phyloP scores from a whole-genome alignment of 192 early-diverging fungal genomes.

The Neocallimastix lanati region DNA sequence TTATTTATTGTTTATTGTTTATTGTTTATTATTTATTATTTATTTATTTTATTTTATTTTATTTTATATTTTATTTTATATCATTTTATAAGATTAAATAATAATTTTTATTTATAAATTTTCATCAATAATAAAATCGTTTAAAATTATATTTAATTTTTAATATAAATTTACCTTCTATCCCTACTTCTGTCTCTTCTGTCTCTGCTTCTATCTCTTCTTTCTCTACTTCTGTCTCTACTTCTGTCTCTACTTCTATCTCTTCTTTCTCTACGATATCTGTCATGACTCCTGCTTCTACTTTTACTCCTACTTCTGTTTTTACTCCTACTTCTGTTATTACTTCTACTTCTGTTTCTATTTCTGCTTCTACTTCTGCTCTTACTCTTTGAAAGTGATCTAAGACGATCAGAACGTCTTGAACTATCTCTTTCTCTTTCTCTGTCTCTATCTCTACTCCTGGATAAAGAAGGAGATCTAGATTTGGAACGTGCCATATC shows the following conservation, averaged over 20 bases:
- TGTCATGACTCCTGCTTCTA: neutral
- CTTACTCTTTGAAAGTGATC: neutral
- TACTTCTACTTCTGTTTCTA: neutral
- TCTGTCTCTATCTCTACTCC: neutral
- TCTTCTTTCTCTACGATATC: neutral
- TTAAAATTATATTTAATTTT: too few relatives aligned
- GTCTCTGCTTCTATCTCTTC: neutral
- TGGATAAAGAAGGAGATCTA: too few relatives aligned
- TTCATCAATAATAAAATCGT: too few relatives aligned
- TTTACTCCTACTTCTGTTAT: neutral
- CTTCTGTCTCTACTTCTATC: neutral
- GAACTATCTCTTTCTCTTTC: too few relatives aligned
- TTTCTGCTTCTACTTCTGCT: neutral
- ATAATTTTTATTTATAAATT: too few relatives aligned
- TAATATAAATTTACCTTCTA: neutral
- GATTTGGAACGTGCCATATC: neutral
- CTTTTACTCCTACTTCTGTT: neutral
- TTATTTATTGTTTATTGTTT: too few relatives aligned
- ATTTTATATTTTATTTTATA: too few relatives aligned
- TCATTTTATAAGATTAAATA: too few relatives aligned
- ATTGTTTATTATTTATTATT: too few relatives aligned
- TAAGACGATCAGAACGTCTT: neutral
- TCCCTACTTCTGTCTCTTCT: neutral
- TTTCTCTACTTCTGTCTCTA: neutral
- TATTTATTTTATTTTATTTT: too few relatives aligned